Conservation (phyloP, 331 rosid species). For the Phaseolus coccineus region DNA sequence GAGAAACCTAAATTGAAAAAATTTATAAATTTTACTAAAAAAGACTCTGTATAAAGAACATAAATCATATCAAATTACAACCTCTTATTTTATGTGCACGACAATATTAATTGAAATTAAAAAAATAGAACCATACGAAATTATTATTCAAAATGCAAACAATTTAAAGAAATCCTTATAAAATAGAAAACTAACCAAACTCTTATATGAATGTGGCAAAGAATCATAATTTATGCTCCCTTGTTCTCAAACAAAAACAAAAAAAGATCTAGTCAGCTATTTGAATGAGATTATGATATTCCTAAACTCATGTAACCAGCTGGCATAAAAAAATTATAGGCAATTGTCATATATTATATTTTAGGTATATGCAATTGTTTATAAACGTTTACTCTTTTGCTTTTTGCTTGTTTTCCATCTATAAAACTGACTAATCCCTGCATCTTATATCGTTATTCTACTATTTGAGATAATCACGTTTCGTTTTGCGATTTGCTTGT, state of each 20-base stretch:
- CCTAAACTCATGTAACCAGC: background rate
- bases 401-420: background rate
- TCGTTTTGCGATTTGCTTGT: slow-evolving; percentile 16
- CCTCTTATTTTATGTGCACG: no score
- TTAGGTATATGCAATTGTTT: background rate
- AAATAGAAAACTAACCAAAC: no score
- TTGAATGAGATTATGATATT: background rate
- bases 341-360: background rate
- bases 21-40: no score
- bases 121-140: no score
- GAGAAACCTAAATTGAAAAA: no score
- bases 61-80: no score
- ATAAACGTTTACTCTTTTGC: background rate
- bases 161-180: no score
- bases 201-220: no score
- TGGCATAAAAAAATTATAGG: background rate
- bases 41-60: no score
- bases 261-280: background rate
- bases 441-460: no score
- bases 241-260: background rate
- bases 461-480: slow-evolving; percentile 12
- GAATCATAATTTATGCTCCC: background rate
- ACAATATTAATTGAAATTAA: no score
- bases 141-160: no score
- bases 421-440: background rate